A percentile compares a stretch with the other conserved stretches of the same genome.
These are phyloP conservation scores for Neckera pumila DNA, from an alignment of 225 moss, liverwort and hornwort genomes.

Conservation along the genomic window DNA sequence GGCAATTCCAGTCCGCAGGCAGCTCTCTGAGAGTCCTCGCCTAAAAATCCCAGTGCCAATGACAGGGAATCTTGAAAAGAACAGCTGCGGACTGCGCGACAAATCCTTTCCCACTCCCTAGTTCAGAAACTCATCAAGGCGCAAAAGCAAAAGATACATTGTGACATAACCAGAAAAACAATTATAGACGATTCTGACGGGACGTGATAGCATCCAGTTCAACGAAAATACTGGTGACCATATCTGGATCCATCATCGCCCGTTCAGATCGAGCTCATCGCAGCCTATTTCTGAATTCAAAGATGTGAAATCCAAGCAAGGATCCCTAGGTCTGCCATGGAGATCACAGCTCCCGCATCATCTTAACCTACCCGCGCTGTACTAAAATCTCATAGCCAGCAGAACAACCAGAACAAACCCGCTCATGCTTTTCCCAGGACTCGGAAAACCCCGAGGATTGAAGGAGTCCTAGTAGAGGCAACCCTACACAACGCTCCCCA, in stretches of 20 bases:
- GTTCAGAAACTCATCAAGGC: neutral
- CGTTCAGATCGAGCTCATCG: neutral
- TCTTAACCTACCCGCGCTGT: neutral
- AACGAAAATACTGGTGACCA: neutral
- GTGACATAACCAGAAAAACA: neutral
- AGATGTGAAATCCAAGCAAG: neutral
- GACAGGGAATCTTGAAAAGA: neutral
- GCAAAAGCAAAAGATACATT: neutral
- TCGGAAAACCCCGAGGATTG: neutral
- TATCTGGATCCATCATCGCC: neutral
- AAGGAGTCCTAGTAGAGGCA: neutral
- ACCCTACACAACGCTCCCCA: neutral
- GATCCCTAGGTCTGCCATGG: too few species aligned
- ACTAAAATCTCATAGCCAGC: neutral
- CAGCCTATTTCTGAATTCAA: neutral
- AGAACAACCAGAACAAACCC: neutral
- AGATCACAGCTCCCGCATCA: neutral
- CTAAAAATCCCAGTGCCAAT: neutral
- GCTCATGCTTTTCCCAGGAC: neutral
- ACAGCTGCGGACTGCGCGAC: too few species aligned
- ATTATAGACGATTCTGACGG: neutral
- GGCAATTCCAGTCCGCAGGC: too few species aligned
- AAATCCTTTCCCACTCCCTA: neutral
- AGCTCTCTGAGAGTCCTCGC: neutral
- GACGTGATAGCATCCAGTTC: too few species aligned